phyloP scores from a whole-genome alignment of 2,329 filamentous ascomycete genomes.

The Venturiaceae sp. region DNA sequence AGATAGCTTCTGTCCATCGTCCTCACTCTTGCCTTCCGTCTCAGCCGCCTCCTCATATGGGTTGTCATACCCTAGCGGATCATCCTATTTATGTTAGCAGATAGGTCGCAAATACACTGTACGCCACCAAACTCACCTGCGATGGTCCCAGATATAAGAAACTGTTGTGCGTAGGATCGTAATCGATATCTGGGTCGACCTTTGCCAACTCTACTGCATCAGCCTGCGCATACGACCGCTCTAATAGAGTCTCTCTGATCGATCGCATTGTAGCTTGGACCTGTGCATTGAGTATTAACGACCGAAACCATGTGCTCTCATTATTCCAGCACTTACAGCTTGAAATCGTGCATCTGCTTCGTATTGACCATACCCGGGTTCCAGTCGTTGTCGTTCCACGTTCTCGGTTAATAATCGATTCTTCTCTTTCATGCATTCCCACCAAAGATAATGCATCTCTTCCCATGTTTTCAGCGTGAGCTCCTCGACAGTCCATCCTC shows the following conservation, averaged over 20 bases:
- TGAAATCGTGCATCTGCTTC: constrained; percentile 56
- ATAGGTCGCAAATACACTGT: too few species aligned
- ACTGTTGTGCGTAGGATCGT: not conserved
- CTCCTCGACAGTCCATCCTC: constrained; percentile 78
- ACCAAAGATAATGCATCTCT: constrained; percentile 87
- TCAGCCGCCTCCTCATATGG: not conserved
- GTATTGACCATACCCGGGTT: constrained; percentile 62
- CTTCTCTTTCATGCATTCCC: constrained; percentile 82
- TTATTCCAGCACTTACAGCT: constrained; percentile 40
- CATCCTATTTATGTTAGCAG: too few species aligned
- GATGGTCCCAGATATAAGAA: not conserved
- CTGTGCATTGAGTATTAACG: constrained; percentile 32
- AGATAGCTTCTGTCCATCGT: not conserved
- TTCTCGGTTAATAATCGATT: constrained; percentile 78
- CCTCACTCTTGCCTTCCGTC: not conserved
- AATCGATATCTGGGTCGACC: constrained; percentile 52
- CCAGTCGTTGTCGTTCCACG: constrained; percentile 55
- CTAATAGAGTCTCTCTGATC: constrained; percentile 78
- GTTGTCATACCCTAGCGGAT: not conserved
- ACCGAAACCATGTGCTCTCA: not conserved
- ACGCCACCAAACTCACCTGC: too few species aligned
- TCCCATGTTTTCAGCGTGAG: constrained; percentile 86
- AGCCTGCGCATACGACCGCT: constrained; percentile 82
- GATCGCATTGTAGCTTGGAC: constrained; percentile 66
- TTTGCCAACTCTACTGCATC: constrained; percentile 57